Evolutionary conservation across 495 filamentous ascomycete genomes (phyloP).

Genomic region (Extremus antarcticus): DNA sequence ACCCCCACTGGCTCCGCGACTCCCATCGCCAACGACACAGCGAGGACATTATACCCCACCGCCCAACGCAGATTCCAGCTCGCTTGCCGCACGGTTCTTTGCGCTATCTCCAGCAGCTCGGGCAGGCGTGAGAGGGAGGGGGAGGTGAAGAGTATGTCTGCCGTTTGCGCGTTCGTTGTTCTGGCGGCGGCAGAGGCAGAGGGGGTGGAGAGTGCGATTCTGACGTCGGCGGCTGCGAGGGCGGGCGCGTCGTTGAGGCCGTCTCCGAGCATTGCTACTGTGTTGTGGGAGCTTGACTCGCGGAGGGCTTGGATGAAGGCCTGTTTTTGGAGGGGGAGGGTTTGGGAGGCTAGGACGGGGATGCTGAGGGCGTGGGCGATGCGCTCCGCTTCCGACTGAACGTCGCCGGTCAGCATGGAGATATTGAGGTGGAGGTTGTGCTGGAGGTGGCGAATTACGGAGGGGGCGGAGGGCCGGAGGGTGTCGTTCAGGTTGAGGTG

Average conservation of each 20-base stretch:
- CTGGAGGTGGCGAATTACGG: not conserved
- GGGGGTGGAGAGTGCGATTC: conserved; percentile 70
- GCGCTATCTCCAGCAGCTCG: not conserved
- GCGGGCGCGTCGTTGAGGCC: conserved; percentile 85
- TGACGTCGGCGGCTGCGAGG: conserved; percentile 68
- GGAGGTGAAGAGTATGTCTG: not conserved
- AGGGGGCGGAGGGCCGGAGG: not conserved
- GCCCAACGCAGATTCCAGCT: not conserved
- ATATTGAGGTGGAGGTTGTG: not conserved
- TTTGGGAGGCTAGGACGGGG: not conserved
- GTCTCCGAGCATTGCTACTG: conserved; percentile 62
- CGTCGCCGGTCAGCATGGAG: not conserved
- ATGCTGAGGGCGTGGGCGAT: not conserved
- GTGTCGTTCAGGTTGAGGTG: not conserved
- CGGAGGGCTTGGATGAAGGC: not conserved
- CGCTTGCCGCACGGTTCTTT: not conserved
- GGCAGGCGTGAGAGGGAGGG: not conserved
- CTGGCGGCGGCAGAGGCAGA: conserved; percentile 65
- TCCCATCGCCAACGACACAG: not conserved
- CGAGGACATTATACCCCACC: not conserved
- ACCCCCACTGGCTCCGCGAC: not conserved
- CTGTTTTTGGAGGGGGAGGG: not conserved
- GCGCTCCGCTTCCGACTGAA: not conserved
- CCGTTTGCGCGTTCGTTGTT: not conserved
- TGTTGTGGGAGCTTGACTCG: conserved; percentile 12